These are phyloP conservation scores for Chlamydomonas sp. DNA, from an alignment of 139 green algal genomes.

Conservation along the genomic window DNA sequence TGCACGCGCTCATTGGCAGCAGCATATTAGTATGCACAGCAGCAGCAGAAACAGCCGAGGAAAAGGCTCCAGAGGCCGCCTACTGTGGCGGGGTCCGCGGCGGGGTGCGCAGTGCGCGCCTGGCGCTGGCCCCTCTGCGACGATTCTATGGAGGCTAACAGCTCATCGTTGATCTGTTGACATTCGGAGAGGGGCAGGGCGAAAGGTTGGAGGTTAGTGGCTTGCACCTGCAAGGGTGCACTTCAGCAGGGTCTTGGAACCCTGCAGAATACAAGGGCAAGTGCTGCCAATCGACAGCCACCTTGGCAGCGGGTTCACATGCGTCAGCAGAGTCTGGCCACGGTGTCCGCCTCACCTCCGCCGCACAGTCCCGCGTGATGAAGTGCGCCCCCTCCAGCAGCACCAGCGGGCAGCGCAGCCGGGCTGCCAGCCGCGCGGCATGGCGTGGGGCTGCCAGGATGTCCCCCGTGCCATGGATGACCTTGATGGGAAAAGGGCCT, in stretches of 20 bases:
- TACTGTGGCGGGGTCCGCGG: too few relatives aligned
- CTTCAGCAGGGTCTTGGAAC: neutral
- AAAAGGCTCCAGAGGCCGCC: too few relatives aligned
- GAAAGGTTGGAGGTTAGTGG: neutral
- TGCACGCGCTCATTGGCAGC: too few relatives aligned
- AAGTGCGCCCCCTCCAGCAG: conserved; percentile 67
- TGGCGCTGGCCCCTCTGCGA: too few relatives aligned
- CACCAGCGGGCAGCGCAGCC: conserved; percentile 29
- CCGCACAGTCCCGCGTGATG: conserved; percentile 54
- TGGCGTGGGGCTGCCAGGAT: conserved; percentile 11
- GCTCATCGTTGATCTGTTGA: conserved; percentile 21
- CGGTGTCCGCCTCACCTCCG: conserved; percentile 15
- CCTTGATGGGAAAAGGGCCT: conserved; percentile 33
- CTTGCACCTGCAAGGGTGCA: neutral
- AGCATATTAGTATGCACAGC: too few relatives aligned
- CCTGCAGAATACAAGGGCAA: neutral
- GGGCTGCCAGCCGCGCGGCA: neutral
- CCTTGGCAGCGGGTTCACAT: neutral
- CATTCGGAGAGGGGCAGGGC: neutral
- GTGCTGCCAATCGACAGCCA: neutral
- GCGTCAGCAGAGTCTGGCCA: neutral
- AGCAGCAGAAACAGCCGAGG: too few relatives aligned
- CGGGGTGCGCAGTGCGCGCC: too few relatives aligned
- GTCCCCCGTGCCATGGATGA: conserved; percentile 27
- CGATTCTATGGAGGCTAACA: neutral